A percentile compares a stretch with the other conserved stretches of the same genome.
These are phyloP conservation scores for Triticum turgidum DNA, from an alignment of 176 grass and related monocot species.

Conservation along the genomic window DNA sequence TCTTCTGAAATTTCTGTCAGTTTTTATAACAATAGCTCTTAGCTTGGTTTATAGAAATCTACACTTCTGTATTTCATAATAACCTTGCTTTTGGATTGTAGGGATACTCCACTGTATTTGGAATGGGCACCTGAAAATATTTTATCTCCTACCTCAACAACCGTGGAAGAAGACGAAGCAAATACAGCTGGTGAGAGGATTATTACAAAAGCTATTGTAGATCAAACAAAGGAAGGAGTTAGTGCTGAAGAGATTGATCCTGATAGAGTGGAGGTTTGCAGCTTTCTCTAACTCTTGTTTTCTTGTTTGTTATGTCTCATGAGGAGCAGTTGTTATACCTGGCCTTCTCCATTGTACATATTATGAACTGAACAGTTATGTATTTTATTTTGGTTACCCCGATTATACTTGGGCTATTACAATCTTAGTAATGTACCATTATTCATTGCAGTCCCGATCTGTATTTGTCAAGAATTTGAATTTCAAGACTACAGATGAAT, in stretches of 20 bases:
- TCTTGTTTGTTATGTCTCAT: not conserved
- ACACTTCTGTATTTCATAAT: not conserved
- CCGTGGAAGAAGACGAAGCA: conserved; percentile 57
- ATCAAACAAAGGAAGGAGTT: conserved; percentile 83
- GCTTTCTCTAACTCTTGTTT: conserved; percentile 14
- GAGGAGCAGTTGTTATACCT: conserved; percentile 16
- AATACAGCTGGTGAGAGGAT: conserved; percentile 55
- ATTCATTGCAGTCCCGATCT: conserved; percentile 78
- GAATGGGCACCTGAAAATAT: conserved; percentile 91
- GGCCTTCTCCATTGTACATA: not conserved
- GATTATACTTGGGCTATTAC: conserved; percentile 22
- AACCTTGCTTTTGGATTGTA: conserved; percentile 29
- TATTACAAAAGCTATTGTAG: conserved; percentile 75
- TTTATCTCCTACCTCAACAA: conserved; percentile 58
- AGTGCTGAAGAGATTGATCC: conserved; percentile 87
- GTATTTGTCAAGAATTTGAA: conserved; percentile 97
- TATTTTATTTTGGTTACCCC: conserved; percentile 18
- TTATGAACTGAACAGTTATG: not conserved
- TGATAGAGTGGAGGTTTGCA: conserved; percentile 84
- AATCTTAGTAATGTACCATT: conserved; percentile 23
- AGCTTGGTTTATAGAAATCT: conserved; percentile 10
- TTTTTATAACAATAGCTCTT: not conserved
- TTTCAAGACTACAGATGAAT: conserved; percentile 89
- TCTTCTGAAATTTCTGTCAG: not conserved
- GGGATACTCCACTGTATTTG: conserved; percentile 94